Conservation (phyloP, 2,329 filamentous ascomycete genomes). For the Diplodia intermedia region DNA sequence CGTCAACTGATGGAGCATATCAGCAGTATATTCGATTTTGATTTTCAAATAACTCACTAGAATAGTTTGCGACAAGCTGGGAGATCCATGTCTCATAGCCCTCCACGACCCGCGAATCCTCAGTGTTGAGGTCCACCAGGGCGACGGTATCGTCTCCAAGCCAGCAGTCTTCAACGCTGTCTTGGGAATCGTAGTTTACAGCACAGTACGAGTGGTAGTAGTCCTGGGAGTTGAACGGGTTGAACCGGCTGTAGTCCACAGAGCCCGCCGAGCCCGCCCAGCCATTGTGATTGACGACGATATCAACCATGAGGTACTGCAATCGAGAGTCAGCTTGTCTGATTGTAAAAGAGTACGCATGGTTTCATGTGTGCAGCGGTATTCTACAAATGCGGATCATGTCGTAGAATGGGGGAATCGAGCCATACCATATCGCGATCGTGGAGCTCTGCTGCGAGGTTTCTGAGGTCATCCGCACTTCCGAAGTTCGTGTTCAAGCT, state of each 20-base stretch:
- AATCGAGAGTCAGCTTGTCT: neutral
- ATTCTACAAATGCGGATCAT: no score
- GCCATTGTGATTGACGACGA: slow-evolving; percentile 66
- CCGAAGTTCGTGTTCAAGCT: slow-evolving; percentile 66
- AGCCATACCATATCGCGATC: slow-evolving; percentile 58
- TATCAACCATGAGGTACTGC: slow-evolving; percentile 66
- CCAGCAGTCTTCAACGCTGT: slow-evolving; percentile 57
- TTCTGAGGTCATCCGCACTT: slow-evolving; percentile 64
- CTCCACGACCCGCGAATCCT: slow-evolving; percentile 39
- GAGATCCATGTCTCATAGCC: slow-evolving; percentile 32
- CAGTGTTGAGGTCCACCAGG: slow-evolving; percentile 56
- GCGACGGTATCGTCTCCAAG: slow-evolving; percentile 56
- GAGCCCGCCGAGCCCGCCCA: slow-evolving; percentile 56
- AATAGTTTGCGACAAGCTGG: slow-evolving; percentile 43
- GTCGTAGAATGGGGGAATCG: neutral
- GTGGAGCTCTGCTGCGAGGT: slow-evolving; percentile 63
- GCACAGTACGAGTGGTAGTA: slow-evolving; percentile 69
- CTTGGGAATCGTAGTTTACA: slow-evolving; percentile 62
- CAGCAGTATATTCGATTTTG: neutral
- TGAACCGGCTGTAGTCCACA: slow-evolving; percentile 61
- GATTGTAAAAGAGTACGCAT: no score
- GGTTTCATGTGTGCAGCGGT: no score
- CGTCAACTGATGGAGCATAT: slow-evolving; percentile 42
- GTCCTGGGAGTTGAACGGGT: slow-evolving; percentile 62
- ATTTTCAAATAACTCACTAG: slow-evolving; percentile 35